Conservation (phyloP, 345 rosid species). For the Hevea brasiliensis region DNA sequence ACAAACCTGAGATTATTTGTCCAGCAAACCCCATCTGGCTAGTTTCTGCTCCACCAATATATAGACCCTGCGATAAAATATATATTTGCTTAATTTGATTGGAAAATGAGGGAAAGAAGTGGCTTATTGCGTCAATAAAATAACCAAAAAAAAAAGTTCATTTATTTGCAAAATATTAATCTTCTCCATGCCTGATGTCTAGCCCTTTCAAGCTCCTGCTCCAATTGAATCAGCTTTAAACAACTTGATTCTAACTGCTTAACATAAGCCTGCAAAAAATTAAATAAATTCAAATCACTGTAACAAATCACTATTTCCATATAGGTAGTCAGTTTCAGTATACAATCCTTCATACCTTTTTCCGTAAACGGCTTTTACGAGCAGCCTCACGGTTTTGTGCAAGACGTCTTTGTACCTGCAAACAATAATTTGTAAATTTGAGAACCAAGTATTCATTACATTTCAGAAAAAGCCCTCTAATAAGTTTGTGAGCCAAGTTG, state of each 20-base stretch:
- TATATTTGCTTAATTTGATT: slow-evolving; percentile 3
- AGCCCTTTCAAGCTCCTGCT: slow-evolving; percentile 77
- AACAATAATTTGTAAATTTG: slow-evolving; percentile 15
- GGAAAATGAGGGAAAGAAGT: too few species aligned
- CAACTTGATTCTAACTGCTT: slow-evolving; percentile 94
- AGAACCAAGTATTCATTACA: background rate
- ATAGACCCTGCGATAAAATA: slow-evolving; percentile 53
- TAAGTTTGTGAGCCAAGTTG: background rate
- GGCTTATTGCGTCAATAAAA: background rate
- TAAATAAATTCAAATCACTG: slow-evolving; percentile 13
- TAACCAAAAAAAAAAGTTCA: background rate
- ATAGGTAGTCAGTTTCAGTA: slow-evolving; percentile 1
- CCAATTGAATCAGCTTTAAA: slow-evolving; percentile 74
- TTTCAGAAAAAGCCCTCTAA: background rate
- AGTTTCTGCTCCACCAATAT: slow-evolving; percentile 48
- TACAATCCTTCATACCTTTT: slow-evolving; percentile 54
- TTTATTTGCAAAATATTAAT: background rate
- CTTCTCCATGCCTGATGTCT: slow-evolving; percentile 65
- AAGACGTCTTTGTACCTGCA: slow-evolving; percentile 82
- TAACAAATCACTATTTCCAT: background rate
- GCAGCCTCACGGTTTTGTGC: slow-evolving; percentile 99
- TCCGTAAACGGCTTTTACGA: slow-evolving; percentile 91
- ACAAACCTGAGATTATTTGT: slow-evolving; percentile 63
- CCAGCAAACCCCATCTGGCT: slow-evolving; percentile 51
- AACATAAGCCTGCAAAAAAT: slow-evolving; percentile 75